phyloP scores from a whole-genome alignment of 2,329 filamentous ascomycete genomes.

The Penicillium sumatraense region DNA sequence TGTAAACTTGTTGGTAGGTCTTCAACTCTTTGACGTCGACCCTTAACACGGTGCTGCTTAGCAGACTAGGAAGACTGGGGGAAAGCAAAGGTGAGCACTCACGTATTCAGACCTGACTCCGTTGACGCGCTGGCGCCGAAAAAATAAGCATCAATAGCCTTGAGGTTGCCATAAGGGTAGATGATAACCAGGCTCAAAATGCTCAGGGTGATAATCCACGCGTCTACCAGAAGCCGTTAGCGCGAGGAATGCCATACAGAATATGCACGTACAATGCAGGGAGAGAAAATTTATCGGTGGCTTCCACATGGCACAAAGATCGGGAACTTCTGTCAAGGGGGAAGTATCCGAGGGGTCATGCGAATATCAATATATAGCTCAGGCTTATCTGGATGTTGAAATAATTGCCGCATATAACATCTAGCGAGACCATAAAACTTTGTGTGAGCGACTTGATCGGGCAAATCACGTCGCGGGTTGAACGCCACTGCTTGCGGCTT shows the following conservation, averaged over 20 bases:
- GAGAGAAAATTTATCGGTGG: slow-evolving; percentile 32
- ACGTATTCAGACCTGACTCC: slow-evolving; percentile 58
- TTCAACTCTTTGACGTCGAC: slow-evolving; percentile 56
- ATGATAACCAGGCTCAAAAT: slow-evolving; percentile 44
- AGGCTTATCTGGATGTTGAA: neutral
- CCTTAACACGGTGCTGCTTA: slow-evolving; percentile 33
- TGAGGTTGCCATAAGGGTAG: slow-evolving; percentile 46
- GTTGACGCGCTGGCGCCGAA: slow-evolving; percentile 56
- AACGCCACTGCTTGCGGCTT: slow-evolving; percentile 3
- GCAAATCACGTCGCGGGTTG: slow-evolving; percentile 1
- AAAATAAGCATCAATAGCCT: slow-evolving; percentile 55
- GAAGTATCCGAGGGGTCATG: neutral
- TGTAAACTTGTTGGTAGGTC: slow-evolving; percentile 57
- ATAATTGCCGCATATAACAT: slow-evolving; percentile 6
- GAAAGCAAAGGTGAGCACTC: slow-evolving; percentile 19
- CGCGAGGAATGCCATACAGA: neutral
- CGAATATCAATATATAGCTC: slow-evolving; percentile 5
- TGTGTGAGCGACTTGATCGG: slow-evolving; percentile 6
- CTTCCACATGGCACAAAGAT: slow-evolving; percentile 27
- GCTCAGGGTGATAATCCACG: slow-evolving; percentile 45
- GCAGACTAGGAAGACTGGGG: neutral
- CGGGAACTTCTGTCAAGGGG: neutral
- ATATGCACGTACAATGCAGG: slow-evolving; percentile 32
- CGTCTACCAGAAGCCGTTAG: slow-evolving; percentile 34
- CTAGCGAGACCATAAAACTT: neutral